A percentile compares a stretch with the other conserved stretches of the same genome.
These are phyloP conservation scores for Fusarium napiforme DNA, from an alignment of 2,329 filamentous ascomycete genomes.

Conservation along the genomic window DNA sequence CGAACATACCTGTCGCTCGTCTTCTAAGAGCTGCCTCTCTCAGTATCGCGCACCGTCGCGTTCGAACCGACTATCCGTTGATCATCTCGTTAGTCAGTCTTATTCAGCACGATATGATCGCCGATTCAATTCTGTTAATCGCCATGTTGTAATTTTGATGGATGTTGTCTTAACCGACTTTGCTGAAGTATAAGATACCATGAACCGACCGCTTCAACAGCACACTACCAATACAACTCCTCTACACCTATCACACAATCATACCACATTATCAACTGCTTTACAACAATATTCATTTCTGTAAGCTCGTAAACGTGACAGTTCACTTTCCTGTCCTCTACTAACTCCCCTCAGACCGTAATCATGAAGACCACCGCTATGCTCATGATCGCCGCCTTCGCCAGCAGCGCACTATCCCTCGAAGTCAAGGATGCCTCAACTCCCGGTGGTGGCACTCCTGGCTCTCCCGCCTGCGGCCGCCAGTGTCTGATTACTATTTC, in stretches of 20 bases:
- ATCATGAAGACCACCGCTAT: not conserved
- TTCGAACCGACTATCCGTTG: not conserved
- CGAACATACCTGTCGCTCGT: not conserved
- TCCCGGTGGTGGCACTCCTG: not conserved
- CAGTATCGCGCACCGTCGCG: not conserved
- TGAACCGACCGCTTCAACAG: fast-evolving
- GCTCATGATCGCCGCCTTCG: not conserved
- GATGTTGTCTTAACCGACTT: fast-evolving
- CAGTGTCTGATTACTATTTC: not conserved
- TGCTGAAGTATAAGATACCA: not conserved
- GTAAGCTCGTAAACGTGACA: not conserved
- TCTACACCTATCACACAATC: fast-evolving
- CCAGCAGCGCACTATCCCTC: not conserved
- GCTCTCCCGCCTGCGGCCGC: not conserved
- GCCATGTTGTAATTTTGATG: fast-evolving
- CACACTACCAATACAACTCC: not conserved
- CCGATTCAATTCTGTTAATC: fast-evolving
- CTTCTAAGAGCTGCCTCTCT: not conserved
- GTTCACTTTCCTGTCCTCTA: too few relatives aligned
- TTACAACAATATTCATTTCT: fast-evolving
- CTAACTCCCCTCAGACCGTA: not conserved
- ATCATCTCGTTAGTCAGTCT: not conserved
- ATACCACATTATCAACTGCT: fast-evolving
- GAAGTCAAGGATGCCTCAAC: not conserved
- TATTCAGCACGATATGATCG: not conserved